Conservation (phyloP, 2,329 filamentous ascomycete species). For the Ploettnerulaceae sp. region DNA sequence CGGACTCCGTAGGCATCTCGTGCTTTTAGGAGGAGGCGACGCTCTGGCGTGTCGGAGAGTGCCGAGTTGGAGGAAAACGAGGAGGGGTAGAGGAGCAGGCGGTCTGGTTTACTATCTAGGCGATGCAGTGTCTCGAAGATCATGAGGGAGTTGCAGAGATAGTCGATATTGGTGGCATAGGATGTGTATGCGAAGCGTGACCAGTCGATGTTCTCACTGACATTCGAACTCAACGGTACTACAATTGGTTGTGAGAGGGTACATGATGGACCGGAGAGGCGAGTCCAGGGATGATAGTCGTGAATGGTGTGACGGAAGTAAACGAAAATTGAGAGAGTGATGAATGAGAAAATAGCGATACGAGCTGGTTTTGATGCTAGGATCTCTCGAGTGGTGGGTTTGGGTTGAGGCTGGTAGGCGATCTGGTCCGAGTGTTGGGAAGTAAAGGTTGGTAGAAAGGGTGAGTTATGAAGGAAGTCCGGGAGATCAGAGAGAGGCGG, state of each 20-base stretch:
- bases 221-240: no score
- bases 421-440: conserved; percentile 3
- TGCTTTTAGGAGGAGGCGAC: conserved; percentile 39
- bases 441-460: conserved; percentile 19
- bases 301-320: neutral
- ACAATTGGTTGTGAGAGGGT: no score
- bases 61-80: conserved; percentile 32
- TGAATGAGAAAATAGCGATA: neutral
- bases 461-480: conserved; percentile 28
- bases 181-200: conserved; percentile 44
- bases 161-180: conserved; percentile 44
- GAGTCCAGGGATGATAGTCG: conserved; percentile 4
- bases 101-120: conserved; percentile 40
- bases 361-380: conserved; percentile 23
- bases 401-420: conserved; percentile 4
- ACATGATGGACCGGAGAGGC: conserved; percentile 16
- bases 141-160: conserved; percentile 49
- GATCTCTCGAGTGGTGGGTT: conserved; percentile 36
- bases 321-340: conserved; percentile 1
- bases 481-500: conserved; percentile 17
- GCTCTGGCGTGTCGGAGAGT: conserved; percentile 32
- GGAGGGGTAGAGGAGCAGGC: conserved; percentile 43
- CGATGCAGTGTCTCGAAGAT: conserved; percentile 42
- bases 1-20: conserved; percentile 43
- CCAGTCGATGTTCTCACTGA: conserved; percentile 42